Percentiles rank a stretch among this genome's conserved stretches.
These are phyloP conservation scores for Silybum marianum DNA, from an alignment of 129 eudicot species.

Conservation along the genomic window DNA sequence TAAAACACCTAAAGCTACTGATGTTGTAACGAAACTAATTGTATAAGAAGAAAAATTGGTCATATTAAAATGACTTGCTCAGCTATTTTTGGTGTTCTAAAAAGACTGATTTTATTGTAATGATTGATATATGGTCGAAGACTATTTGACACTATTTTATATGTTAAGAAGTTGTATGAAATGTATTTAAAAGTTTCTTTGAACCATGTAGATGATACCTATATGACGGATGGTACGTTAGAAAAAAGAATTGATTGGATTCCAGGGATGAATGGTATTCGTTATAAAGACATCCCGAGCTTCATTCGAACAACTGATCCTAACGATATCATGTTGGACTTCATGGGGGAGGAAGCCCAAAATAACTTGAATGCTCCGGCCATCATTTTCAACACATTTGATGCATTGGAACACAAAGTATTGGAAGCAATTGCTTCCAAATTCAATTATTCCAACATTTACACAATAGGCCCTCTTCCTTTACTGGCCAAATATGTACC, in stretches of 20 bases:
- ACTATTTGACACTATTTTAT: not conserved
- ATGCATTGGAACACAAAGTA: conserved; percentile 55
- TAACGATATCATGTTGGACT: conserved; percentile 60
- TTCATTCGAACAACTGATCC: conserved; percentile 64
- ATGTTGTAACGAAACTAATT: not conserved
- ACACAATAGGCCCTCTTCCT: conserved; percentile 65
- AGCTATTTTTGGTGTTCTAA: not conserved
- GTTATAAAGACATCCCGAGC: conserved; percentile 60
- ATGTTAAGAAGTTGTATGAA: not conserved
- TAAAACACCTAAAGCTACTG: too few species aligned
- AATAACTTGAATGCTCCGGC: conserved; percentile 50
- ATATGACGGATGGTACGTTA: conserved; percentile 57
- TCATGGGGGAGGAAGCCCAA: conserved; percentile 60
- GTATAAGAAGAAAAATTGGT: not conserved
- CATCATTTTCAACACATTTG: conserved; percentile 62
- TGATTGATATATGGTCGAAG: not conserved
- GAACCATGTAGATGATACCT: conserved; percentile 49
- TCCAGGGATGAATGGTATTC: conserved; percentile 49
- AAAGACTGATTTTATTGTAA: not conserved
- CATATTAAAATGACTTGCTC: not conserved
- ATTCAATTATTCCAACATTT: conserved; percentile 49
- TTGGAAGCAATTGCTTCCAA: conserved; percentile 42
- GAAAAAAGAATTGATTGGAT: conserved; percentile 58
- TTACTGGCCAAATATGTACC: conserved; percentile 44
- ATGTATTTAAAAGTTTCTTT: not conserved